Evolutionary conservation across 495 filamentous ascomycete species (phyloP).

Genomic region (Paragyromitra xinjiangensis): DNA sequence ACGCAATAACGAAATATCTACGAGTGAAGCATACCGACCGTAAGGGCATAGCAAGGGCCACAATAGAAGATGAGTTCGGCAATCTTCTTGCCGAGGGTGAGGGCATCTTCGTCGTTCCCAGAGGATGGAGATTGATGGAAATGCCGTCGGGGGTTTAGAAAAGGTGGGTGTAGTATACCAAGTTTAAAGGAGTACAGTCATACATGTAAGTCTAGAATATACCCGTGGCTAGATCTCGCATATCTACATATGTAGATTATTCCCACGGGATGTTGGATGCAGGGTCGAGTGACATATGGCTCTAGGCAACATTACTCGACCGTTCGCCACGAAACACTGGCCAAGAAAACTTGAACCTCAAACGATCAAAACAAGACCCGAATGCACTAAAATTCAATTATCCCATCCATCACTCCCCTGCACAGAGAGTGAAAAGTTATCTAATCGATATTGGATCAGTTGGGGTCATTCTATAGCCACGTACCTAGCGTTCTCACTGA

Average conservation of each 20-base stretch:
- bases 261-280: neutral
- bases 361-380: neutral
- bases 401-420: too few species aligned
- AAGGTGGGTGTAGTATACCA: neutral
- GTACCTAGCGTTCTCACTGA: too few species aligned
- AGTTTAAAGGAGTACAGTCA: neutral
- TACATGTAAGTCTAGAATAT: neutral
- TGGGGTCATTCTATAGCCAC: too few species aligned
- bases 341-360: neutral
- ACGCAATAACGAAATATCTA: neutral
- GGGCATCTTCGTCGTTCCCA: conserved; percentile 48
- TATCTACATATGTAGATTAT: neutral
- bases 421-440: too few species aligned
- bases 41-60: conserved; percentile 41
- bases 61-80: conserved; percentile 44
- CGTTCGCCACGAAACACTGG: neutral
- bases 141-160: conserved; percentile 34
- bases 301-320: neutral
- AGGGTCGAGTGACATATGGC: neutral
- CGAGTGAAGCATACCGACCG: conserved; percentile 28
- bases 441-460: too few species aligned
- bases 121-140: conserved; percentile 36
- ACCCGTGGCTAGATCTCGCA: neutral
- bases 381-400: neutral
- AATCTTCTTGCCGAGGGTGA: conserved; percentile 44